Evolutionary conservation across 345 rosid genomes (phyloP), one percentile per base, ranked within the genome.

Genomic region (Ailanthus altissimus): DNA sequence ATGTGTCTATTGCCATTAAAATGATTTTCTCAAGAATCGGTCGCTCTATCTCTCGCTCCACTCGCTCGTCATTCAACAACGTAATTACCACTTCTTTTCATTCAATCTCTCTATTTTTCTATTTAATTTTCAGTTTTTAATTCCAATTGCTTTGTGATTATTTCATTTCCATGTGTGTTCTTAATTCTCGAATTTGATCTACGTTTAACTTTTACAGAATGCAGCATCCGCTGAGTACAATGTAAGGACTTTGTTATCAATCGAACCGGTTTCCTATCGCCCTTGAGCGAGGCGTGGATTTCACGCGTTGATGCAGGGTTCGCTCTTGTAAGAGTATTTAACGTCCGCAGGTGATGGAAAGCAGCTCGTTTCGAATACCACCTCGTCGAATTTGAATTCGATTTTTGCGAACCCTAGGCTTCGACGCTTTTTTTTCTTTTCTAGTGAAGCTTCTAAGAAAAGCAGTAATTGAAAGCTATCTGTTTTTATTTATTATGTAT

Each of bases 11-110:
- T 49, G 1, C 51, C 38, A 2, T 10, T 18, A 53, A 38, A 21
- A 85, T 87, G 88, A 74, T 81, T 25, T 63, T 83, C 73, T 83
- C 86, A 32, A 77, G 81, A 73, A 67, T 83, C 40, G 69, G 46
- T 56, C 80, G 84, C 75, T 49, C 82, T 42, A 38, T 82, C 21
- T 50, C 63, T 51, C 86, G 80, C 46, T 73, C 81, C 10, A 23
- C 70, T 49, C 82, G 81, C 60, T 70, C 80, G 38, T 26, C 62
- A n/a, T 69, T 79, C 64, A 84, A 15, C 15, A 72, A 58, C 23
- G 83, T 84, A 77, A 46, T 58, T n/a, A 23, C 45, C 32, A 25
- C 5, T 15, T 45, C 16, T 23, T 18, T 3, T 51, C 15, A 47
- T n/a, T 32, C 2, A 20, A 28, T 6, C 25, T 20, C 13, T 3